Conservation (phyloP, 345 rosid species). For the Angophora floribunda region DNA sequence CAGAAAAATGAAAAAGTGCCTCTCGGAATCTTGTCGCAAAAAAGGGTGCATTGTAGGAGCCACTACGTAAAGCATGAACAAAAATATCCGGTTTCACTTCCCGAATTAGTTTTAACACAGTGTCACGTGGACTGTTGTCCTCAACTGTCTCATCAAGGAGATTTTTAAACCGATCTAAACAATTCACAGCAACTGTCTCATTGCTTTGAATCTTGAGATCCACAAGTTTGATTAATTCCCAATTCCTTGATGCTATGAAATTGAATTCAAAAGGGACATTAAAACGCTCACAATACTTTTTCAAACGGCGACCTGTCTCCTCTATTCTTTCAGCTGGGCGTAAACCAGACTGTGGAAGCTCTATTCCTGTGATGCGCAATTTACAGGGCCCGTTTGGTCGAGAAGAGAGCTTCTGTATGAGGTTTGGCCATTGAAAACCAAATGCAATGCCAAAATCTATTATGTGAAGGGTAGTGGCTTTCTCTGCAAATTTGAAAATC, state of each 20-base stretch:
- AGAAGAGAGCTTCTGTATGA: conserved; percentile 48
- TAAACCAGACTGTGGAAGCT: conserved; percentile 67
- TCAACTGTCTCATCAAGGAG: conserved; percentile 15
- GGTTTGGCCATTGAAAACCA: conserved; percentile 90
- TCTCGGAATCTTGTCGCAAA: conserved; percentile 28
- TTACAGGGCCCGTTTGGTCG: conserved; percentile 44
- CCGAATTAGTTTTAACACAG: conserved; percentile 8
- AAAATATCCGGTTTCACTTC: conserved; percentile 13
- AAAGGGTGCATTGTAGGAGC: conserved; percentile 15
- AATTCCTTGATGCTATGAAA: conserved; percentile 20
- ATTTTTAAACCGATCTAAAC: conserved; percentile 4
- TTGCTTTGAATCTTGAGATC: conserved; percentile 4
- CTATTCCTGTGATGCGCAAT: conserved; percentile 84
- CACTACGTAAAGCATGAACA: conserved; percentile 6
- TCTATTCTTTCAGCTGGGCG: conserved; percentile 58
- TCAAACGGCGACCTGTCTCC: conserved; percentile 69
- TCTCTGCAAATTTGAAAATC: conserved; percentile 43
- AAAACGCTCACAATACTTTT: conserved; percentile 61
- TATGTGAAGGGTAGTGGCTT: conserved; percentile 58
- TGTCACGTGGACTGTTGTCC: conserved; percentile 7
- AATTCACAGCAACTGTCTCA: conserved; percentile 11
- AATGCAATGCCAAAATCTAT: conserved; percentile 81
- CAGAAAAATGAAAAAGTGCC: conserved; percentile 2
- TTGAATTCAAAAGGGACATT: conserved; percentile 55
- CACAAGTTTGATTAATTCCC: conserved; percentile 10